Evolutionary conservation across 768 basidiomycete genomes (phyloP), one percentile per base, ranked within the genome.

Genomic region (Rhizopogon salebrosus): DNA sequence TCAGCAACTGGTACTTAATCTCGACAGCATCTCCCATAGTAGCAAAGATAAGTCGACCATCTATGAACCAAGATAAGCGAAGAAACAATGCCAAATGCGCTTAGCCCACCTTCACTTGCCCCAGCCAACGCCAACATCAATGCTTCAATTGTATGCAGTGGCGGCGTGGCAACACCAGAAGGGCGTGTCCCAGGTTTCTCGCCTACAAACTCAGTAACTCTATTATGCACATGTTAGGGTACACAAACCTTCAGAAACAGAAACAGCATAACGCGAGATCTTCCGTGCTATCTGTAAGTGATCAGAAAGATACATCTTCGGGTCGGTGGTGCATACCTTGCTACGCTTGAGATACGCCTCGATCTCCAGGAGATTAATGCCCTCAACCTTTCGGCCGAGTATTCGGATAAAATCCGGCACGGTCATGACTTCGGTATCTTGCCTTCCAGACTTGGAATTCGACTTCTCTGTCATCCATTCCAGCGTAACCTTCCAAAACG

Each of bases 1-100:
- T 98, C 22, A 99, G 79, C 18, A 93, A 83, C 56, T 97, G 89
- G 61, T 97, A 99, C 62, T 89, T 92, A 49, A 98, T 72, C 54
- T 87, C 84, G 4, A 89, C 74, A 68, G 57, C 11, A 3, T 65
- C 59, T 10, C 73, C 67, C 1, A 70, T 66, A 16, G 82, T 57
- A 18, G 80, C 74, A n/a, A 89, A 69, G 8, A 84, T 80, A 9
- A 94, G 72, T 24, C 90, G 80, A 0, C 92, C 92, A 59, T 94
- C 92, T 91, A 46, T 4, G 57, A n/a, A 48, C 7, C 24, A 29
- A 3, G 39, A 26, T 24, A 23, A 36, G 13, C 20, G 34, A 37
- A 22, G 6, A 41, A 16, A 14, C 18, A 7, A 39, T 49, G n/a
- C 22, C 6, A 5, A 23, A 5, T 0, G 27, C 1, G 41, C 18